Conservation (phyloP, 192 early-diverging fungal genomes). For the Entophlyctis luteolus region DNA sequence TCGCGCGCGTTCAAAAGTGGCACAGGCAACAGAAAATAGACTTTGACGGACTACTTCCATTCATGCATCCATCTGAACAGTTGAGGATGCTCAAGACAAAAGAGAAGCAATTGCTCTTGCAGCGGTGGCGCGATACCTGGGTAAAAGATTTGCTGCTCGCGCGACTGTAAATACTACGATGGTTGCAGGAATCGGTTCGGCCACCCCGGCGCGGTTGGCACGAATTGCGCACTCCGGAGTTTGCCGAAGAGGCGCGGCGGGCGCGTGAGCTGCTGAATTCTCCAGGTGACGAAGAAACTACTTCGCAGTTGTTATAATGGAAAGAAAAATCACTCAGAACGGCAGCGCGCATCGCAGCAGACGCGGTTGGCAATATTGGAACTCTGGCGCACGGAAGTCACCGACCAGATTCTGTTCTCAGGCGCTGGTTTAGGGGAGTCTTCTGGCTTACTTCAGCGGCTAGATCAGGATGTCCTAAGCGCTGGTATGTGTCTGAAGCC, state of each 20-base stretch:
- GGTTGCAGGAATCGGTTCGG: conserved; percentile 3
- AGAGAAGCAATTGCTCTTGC: conserved; percentile 20
- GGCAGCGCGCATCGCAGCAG: conserved; percentile 24
- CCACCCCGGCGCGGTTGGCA: conserved; percentile 25
- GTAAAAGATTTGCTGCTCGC: background rate
- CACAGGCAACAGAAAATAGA: background rate
- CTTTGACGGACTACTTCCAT: conserved; percentile 19
- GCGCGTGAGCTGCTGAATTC: conserved; percentile 4
- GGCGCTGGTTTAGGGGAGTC: no score
- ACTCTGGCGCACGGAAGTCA: conserved; percentile 23
- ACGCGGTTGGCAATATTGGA: conserved; percentile 25
- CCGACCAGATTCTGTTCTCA: conserved; percentile 25
- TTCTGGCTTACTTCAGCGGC: background rate
- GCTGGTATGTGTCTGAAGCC: background rate
- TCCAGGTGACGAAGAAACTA: background rate
- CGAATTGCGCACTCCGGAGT: conserved; percentile 4
- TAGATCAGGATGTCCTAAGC: background rate
- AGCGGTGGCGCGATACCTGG: conserved; percentile 25
- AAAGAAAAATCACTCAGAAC: conserved; percentile 1
- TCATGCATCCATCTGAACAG: conserved; percentile 17
- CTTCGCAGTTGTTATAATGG: no score
- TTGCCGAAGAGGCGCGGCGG: conserved; percentile 14
- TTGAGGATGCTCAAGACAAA: conserved; percentile 18
- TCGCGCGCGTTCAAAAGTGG: background rate
- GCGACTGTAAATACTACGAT: background rate